A percentile compares a stretch with the other conserved stretches of the same genome.
Evolutionary conservation across 139 green algal species (phyloP).

Genomic region (Edaphochlamys debaryana): DNA sequence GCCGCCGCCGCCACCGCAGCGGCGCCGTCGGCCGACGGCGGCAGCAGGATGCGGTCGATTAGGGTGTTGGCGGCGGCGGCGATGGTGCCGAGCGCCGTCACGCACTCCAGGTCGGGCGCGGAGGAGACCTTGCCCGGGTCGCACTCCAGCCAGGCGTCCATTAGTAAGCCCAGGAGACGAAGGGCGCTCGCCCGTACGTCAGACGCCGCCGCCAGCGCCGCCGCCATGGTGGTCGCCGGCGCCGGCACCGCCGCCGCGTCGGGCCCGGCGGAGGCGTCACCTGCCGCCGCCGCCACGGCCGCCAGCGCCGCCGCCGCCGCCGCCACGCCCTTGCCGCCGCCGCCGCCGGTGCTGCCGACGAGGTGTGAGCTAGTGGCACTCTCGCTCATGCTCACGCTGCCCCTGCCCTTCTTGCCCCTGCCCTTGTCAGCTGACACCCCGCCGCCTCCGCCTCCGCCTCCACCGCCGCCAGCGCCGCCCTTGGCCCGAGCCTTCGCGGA

Average conservation of each 20-base stretch:
- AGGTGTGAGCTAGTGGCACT: neutral
- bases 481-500: neutral
- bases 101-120: slow-evolving; percentile 51
- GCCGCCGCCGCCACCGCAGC: neutral
- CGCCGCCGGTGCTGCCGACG: neutral
- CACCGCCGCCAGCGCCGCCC: neutral
- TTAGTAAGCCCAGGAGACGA: slow-evolving; percentile 55
- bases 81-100: slow-evolving; percentile 39
- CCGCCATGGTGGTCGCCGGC: slow-evolving; percentile 14
- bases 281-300: neutral
- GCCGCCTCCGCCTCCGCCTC: no score
- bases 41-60: slow-evolving; percentile 21
- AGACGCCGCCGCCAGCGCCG: slow-evolving; percentile 13
- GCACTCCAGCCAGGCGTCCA: slow-evolving; percentile 68
- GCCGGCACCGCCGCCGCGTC: neutral
- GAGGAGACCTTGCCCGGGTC: slow-evolving; percentile 49
- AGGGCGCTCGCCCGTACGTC: slow-evolving; percentile 10
- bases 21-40: neutral
- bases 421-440: slow-evolving; percentile 15
- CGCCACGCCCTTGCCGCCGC: neutral
- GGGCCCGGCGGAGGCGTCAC: neutral
- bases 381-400: slow-evolving; percentile 21
- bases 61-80: slow-evolving; percentile 30
- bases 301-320: slow-evolving; percentile 34
- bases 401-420: slow-evolving; percentile 25